phyloP scores from a whole-genome alignment of 148 eudicot species.

The Amaranthus cruentus region DNA sequence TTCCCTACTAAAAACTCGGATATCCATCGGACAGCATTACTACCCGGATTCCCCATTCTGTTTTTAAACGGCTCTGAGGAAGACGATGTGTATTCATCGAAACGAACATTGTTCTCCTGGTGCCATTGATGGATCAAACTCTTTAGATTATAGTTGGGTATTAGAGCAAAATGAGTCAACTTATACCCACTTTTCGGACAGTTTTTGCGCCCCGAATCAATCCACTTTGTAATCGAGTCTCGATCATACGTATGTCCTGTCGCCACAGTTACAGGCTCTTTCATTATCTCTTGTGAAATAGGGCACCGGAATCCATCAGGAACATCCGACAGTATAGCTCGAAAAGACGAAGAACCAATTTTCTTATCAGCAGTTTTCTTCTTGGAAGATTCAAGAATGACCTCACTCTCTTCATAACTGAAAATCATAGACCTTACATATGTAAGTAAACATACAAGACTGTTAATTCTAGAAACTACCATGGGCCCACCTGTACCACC shows the following conservation, averaged over 20 bases:
- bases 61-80: conserved; percentile 28
- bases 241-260: conserved; percentile 67
- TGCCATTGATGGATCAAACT: conserved; percentile 56
- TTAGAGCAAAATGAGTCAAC: conserved; percentile 52
- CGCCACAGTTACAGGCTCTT: conserved; percentile 58
- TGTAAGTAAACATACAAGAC: conserved; percentile 44
- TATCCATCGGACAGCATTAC: conserved; percentile 38
- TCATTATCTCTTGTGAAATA: conserved; percentile 56
- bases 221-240: conserved; percentile 52
- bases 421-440: conserved; percentile 36
- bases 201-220: conserved; percentile 53
- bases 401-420: conserved; percentile 17
- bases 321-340: conserved; percentile 27
- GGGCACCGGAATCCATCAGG: conserved; percentile 67
- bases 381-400: conserved; percentile 14
- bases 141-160: conserved; percentile 50
- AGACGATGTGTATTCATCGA: conserved; percentile 19
- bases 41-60: conserved; percentile 27
- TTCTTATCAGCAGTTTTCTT: conserved; percentile 20
- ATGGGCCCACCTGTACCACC: conserved; percentile 65
- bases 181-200: conserved; percentile 59
- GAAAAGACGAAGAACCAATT: conserved; percentile 26
- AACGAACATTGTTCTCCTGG: conserved; percentile 42
- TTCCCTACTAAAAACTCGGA: conserved; percentile 54
- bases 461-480: conserved; percentile 46